Evolutionary conservation across 2,329 filamentous ascomycete genomes (phyloP).

Genomic region (Colletotrichum graminicola): DNA sequence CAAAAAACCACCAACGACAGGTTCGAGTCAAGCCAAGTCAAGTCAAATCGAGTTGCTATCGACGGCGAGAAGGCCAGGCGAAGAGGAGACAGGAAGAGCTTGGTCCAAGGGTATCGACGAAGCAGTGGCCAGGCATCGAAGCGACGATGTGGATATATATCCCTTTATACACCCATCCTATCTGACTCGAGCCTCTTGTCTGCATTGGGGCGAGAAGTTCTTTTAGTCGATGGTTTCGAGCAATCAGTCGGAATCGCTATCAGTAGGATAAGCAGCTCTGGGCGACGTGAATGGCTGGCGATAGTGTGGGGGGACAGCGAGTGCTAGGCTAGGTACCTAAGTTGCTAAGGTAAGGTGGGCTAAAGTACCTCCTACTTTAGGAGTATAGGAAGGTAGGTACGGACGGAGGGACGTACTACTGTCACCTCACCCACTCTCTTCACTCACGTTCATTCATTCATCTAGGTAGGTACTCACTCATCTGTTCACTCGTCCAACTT

Average conservation of each 20-base stretch:
- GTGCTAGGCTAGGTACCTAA: too few relatives aligned
- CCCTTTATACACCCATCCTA: constrained; percentile 18
- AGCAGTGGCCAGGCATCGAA: neutral
- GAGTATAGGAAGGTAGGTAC: too few relatives aligned
- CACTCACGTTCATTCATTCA: too few relatives aligned
- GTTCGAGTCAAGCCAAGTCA: neutral
- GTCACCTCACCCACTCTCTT: too few relatives aligned
- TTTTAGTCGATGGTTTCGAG: constrained; percentile 41
- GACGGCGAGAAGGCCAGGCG: constrained; percentile 10
- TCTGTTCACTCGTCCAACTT: too few relatives aligned
- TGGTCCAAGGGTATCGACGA: constrained; percentile 12
- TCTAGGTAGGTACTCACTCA: too few relatives aligned
- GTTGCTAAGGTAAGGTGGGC: too few relatives aligned
- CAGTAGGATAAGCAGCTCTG: constrained; percentile 37
- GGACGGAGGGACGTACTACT: too few relatives aligned
- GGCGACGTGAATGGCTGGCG: constrained; percentile 40
- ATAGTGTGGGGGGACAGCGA: constrained; percentile 12
- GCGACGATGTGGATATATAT: constrained; percentile 17
- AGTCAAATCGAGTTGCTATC: neutral
- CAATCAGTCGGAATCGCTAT: constrained; percentile 36
- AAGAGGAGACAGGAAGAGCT: neutral
- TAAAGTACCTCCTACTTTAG: too few relatives aligned
- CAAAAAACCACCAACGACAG: neutral
- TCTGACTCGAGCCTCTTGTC: constrained; percentile 8
- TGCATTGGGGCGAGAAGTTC: constrained; percentile 31